Conservation (phyloP, 176 grass and related monocot genomes). For the Eleusine indica region DNA sequence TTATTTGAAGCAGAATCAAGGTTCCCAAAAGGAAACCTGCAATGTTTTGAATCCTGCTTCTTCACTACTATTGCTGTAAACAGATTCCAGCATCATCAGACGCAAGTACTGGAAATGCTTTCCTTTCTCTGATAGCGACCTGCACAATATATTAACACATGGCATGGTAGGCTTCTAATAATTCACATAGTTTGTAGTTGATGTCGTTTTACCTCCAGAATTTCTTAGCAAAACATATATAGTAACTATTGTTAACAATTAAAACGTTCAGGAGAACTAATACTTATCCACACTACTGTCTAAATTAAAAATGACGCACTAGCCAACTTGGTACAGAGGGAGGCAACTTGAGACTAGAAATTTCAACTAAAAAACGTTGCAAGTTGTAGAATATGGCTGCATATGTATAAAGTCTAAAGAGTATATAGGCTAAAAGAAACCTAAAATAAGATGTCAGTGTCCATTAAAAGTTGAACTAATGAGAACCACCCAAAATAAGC, state of each 20-base stretch:
- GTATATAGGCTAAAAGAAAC: not conserved
- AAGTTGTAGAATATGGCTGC: not conserved
- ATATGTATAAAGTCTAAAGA: not conserved
- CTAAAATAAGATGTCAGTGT: not conserved
- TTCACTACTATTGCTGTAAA: not conserved
- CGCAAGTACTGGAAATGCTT: conserved; percentile 2
- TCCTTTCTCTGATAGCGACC: not conserved
- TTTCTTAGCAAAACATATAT: conserved; percentile 21
- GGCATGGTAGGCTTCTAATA: not conserved
- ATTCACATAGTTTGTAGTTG: conserved; percentile 11
- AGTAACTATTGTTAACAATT: not conserved
- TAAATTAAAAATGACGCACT: not conserved
- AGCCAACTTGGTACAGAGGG: not conserved
- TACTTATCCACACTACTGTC: not conserved
- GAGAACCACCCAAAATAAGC: not conserved
- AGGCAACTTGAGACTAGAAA: not conserved
- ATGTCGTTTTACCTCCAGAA: conserved; percentile 16
- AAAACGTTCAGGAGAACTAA: not conserved
- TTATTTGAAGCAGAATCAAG: not conserved
- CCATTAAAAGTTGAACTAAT: not conserved
- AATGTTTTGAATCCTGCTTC: not conserved
- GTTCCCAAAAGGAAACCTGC: not conserved
- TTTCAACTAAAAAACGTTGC: not conserved
- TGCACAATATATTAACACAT: not conserved
- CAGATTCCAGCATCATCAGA: not conserved